Evolutionary conservation across 139 green algal genomes (phyloP).

Genomic region (Microglena sp.): DNA sequence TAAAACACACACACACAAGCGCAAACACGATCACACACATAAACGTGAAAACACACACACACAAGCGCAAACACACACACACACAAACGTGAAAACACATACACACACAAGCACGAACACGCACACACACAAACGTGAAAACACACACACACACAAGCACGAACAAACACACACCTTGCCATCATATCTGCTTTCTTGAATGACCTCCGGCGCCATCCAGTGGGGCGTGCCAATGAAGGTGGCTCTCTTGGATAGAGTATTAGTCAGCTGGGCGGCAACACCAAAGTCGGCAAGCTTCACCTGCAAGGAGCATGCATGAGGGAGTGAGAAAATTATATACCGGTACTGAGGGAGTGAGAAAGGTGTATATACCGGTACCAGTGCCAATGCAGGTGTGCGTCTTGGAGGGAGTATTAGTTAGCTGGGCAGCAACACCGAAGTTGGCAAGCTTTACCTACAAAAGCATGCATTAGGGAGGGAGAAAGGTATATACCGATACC

Average conservation of each 20-base stretch:
- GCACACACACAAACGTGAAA: too few relatives aligned
- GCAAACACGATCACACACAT: too few relatives aligned
- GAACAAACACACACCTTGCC: constrained; percentile 77
- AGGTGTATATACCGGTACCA: too few relatives aligned
- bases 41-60: too few relatives aligned
- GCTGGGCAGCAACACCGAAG: constrained; percentile 75
- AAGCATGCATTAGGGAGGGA: not conserved
- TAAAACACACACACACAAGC: too few relatives aligned
- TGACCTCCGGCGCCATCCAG: constrained; percentile 94
- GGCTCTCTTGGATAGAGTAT: constrained; percentile 80
- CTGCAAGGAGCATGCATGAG: constrained; percentile 18
- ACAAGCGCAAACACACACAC: too few relatives aligned
- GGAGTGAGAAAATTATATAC: not conserved
- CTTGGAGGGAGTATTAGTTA: constrained; percentile 80
- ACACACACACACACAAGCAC: too few relatives aligned
- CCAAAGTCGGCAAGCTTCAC: constrained; percentile 86
- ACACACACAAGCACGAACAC: too few relatives aligned
- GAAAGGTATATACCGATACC: too few relatives aligned
- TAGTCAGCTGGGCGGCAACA: constrained; percentile 71
- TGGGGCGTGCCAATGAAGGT: constrained; percentile 96
- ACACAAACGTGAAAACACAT: too few relatives aligned
- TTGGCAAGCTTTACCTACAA: constrained; percentile 79
- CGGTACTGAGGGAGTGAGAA: not conserved
- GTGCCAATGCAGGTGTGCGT: constrained; percentile 94
- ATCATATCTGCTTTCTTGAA: constrained; percentile 81